phyloP scores from a whole-genome alignment of 192 early-diverging fungal species.

The Coemansia sp. region DNA sequence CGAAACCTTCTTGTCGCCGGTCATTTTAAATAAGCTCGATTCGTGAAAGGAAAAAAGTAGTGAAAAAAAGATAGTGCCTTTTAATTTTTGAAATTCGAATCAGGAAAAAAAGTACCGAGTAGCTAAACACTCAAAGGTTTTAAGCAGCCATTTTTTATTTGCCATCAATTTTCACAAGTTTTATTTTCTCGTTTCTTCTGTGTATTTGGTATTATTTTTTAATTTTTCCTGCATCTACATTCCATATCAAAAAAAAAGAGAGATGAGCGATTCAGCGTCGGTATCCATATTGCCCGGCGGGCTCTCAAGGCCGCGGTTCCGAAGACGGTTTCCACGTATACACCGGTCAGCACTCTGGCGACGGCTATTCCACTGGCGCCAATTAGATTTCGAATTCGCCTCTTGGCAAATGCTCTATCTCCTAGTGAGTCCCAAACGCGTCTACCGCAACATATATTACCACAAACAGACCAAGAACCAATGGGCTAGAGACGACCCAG shows the following conservation, averaged over 20 bases:
- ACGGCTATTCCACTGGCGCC: slow-evolving; percentile 46
- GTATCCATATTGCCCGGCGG: slow-evolving; percentile 18
- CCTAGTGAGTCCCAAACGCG: slow-evolving; percentile 45
- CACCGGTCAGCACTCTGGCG: slow-evolving; percentile 50
- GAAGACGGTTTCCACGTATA: slow-evolving; percentile 41
- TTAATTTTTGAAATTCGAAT: neutral
- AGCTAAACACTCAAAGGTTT: neutral
- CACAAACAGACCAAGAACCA: slow-evolving; percentile 99
- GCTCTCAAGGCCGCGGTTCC: slow-evolving; percentile 17
- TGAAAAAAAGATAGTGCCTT: neutral
- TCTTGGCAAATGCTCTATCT: slow-evolving; percentile 55
- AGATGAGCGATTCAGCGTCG: slow-evolving; percentile 37
- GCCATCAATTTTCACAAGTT: no score
- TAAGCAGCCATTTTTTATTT: no score
- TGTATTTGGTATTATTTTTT: neutral
- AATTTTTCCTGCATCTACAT: neutral
- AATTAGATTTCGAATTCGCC: slow-evolving; percentile 53
- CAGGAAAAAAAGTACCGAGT: neutral
- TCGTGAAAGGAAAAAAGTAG: slow-evolving; percentile 4
- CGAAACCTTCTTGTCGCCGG: slow-evolving; percentile 38
- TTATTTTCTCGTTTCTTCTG: no score
- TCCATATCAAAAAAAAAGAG: neutral
- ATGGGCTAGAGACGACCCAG: slow-evolving; percentile 97
- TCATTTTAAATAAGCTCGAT: neutral
- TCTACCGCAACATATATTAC: slow-evolving; percentile 92